Evolutionary conservation across 345 rosid species (phyloP), one percentile per base, ranked within the genome.

Genomic region (Cardamine chenopodiifolia): DNA sequence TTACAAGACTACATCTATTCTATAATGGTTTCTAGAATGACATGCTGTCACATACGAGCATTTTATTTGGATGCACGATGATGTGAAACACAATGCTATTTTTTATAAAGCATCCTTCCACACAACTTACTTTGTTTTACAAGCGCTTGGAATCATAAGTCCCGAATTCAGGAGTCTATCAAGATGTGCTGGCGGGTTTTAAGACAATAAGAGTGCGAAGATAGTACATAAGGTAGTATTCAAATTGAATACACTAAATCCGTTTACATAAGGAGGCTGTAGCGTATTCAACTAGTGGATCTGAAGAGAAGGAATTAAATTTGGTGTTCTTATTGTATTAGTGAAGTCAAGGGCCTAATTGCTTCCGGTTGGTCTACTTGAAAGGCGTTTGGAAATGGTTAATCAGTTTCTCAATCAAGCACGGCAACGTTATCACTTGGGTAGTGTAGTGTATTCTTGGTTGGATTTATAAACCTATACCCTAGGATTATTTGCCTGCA

Each of bases 371-470:
- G 23, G 26, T 71, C 11, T 32, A 23, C 52, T 49, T 74, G 39
- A 39, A 57, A 32, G 29, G 72, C 8, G 12, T 59, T 20, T 25
- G 39, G 23, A 31, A 56, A 32, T 65, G 48, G 48, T 55, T 58
- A 22, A 32, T 17, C 71, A 20, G 31, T 40, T 49, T 29, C 49
- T 75, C n/a, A 59, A 3, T 60, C 55, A 75, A 75, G 47, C 63
- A 50, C 10, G 7, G 2, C 14, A 18, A 22, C 3, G 1, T 40
- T 49, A 40, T 53, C 63, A 60, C 49, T 23, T 60, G 37, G 5
- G 63, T 75, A 29, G 59, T 17, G 37, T 75, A 42, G 64, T 75
- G 58, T n/a, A 40, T 60, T 52, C 12, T 17, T 50, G 26, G 35
- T 68, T 60, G 35, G 55, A 60, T 40, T 12, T 66, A 44, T 6